These are phyloP conservation scores for Tylopilus intermedius DNA, from an alignment of 768 basidiomycete genomes.

Conservation along the genomic window DNA sequence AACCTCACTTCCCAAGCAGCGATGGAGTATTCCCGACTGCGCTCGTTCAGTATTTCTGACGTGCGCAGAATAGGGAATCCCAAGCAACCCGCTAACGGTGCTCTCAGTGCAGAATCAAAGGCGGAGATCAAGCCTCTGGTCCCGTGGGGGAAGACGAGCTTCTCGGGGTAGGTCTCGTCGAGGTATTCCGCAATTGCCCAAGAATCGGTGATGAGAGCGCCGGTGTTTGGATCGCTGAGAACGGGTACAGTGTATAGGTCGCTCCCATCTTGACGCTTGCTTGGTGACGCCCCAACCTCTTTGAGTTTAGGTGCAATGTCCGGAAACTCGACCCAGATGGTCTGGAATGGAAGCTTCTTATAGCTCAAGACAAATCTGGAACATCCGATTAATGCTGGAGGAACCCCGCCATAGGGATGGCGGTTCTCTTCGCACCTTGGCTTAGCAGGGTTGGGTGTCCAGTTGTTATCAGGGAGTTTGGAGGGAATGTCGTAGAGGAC, in stretches of 20 bases:
- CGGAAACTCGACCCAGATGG: constrained; percentile 32
- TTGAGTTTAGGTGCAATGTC: constrained; percentile 27
- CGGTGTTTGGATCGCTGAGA: constrained; percentile 30
- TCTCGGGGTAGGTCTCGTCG: constrained; percentile 32
- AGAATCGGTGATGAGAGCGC: constrained; percentile 28
- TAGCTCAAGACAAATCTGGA: constrained; percentile 29
- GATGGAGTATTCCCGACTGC: constrained; percentile 37
- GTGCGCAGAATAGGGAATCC: constrained; percentile 20
- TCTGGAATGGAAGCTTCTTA: constrained; percentile 32
- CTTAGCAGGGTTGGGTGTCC: constrained; percentile 37
- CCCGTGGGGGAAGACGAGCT: constrained; percentile 23
- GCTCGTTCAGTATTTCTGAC: constrained; percentile 28
- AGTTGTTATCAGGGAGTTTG: constrained; percentile 26
- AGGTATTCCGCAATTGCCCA: constrained; percentile 34
- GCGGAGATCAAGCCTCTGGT: constrained; percentile 21
- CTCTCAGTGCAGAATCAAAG: constrained; percentile 8
- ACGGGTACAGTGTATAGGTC: constrained; percentile 31
- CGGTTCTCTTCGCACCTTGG: constrained; percentile 25
- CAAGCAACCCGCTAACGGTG: neutral
- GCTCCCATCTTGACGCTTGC: constrained; percentile 14
- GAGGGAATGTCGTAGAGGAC: constrained; percentile 36
- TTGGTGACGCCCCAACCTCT: constrained; percentile 24
- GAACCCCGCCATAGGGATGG: neutral
- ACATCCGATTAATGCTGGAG: neutral
- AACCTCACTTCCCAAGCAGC: constrained; percentile 28